A percentile compares a stretch with the other conserved stretches of the same genome.
These are phyloP conservation scores for Boletellus ananas DNA, from an alignment of 768 basidiomycete genomes.

Conservation along the genomic window DNA sequence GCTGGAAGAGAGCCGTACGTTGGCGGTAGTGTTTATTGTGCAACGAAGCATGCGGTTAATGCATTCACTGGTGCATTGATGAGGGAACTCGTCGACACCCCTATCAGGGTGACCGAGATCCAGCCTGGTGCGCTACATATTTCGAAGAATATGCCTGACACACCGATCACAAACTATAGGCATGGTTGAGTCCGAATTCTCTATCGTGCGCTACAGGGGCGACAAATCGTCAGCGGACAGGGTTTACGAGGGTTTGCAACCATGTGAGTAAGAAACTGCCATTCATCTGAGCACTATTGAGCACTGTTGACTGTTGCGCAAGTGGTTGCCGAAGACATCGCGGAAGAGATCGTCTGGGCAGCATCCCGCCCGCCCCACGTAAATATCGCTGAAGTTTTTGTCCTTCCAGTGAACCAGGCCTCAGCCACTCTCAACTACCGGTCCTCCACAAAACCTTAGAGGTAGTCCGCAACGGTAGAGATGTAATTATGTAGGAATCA, in stretches of 20 bases:
- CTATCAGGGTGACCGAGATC: slow-evolving; percentile 91
- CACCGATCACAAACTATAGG: slow-evolving; percentile 36
- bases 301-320: slow-evolving; percentile 6
- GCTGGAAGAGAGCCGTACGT: slow-evolving; percentile 86
- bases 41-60: slow-evolving; percentile 82
- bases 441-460: slow-evolving; percentile 21
- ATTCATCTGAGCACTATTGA: not conserved
- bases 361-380: slow-evolving; percentile 90
- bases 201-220: slow-evolving; percentile 83
- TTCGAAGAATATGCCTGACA: not conserved
- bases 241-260: slow-evolving; percentile 87
- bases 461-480: not conserved
- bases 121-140: slow-evolving; percentile 63
- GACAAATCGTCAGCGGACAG: slow-evolving; percentile 78
- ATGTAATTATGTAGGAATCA: not conserved
- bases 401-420: slow-evolving; percentile 81
- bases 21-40: slow-evolving; percentile 90
- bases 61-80: slow-evolving; percentile 83
- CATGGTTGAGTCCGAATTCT: slow-evolving; percentile 93
- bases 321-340: slow-evolving; percentile 86
- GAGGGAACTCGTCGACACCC: slow-evolving; percentile 87
- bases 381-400: slow-evolving; percentile 78
- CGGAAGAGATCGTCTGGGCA: slow-evolving; percentile 97
- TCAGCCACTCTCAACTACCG: slow-evolving; percentile 61
- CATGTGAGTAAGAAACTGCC: slow-evolving; percentile 48